These are phyloP conservation scores for Galerina marginata DNA, from an alignment of 768 basidiomycete genomes.

Conservation along the genomic window DNA sequence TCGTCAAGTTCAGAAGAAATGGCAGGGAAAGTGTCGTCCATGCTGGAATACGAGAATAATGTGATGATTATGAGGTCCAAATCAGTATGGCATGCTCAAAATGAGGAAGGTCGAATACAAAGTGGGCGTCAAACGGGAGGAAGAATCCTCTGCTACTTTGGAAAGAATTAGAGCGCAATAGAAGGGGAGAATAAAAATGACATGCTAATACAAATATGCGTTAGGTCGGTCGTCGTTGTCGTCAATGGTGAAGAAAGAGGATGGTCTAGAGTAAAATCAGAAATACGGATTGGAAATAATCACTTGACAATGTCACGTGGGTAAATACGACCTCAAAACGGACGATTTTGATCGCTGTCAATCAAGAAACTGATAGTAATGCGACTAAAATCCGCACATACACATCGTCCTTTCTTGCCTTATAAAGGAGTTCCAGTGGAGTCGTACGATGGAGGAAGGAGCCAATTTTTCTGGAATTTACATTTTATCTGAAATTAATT, in stretches of 20 bases:
- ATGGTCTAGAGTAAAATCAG: constrained; percentile 15
- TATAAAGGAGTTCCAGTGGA: no score
- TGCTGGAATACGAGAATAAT: constrained; percentile 22
- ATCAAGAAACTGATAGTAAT: no score
- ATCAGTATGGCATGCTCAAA: constrained; percentile 39
- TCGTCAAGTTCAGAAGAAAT: constrained; percentile 30
- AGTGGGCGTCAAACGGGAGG: constrained; percentile 12
- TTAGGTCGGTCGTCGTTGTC: constrained; percentile 31
- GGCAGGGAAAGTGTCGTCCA: constrained; percentile 25
- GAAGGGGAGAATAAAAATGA: neutral
- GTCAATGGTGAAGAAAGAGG: constrained; percentile 22
- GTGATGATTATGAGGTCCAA: constrained; percentile 14
- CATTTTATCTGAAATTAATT: neutral
- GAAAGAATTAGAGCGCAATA: constrained; percentile 8
- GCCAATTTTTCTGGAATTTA: neutral
- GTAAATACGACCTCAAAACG: neutral
- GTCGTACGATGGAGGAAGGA: neutral
- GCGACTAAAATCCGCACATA: no score
- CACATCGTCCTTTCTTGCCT: no score
- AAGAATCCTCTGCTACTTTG: constrained; percentile 17
- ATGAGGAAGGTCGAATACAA: constrained; percentile 9
- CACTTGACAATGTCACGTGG: constrained; percentile 16
- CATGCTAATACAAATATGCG: constrained; percentile 23
- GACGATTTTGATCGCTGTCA: neutral
- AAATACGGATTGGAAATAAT: constrained; percentile 16